These are phyloP conservation scores for Bipolaris zeicola DNA, from an alignment of 2,329 filamentous ascomycete species.

Conservation along the genomic window DNA sequence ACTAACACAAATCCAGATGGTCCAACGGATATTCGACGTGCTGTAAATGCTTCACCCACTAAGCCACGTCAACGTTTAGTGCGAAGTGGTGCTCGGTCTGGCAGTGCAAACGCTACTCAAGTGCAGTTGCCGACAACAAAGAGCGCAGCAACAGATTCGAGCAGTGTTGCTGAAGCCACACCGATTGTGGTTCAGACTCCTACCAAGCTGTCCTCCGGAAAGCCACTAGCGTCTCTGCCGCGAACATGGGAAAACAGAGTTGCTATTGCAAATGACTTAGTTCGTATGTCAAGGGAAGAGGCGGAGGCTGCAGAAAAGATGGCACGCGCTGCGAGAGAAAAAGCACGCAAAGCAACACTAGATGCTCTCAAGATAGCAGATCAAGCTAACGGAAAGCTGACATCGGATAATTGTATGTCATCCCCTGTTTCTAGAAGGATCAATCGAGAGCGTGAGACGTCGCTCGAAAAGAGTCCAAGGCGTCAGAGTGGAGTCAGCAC, in stretches of 20 bases:
- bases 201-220: no score
- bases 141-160: no score
- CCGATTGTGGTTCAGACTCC: no score
- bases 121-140: no score
- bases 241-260: not conserved
- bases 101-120: no score
- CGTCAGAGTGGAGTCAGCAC: constrained; percentile 13
- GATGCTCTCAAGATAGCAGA: not conserved
- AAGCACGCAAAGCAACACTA: not conserved
- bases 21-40: constrained; percentile 9
- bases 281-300: not conserved
- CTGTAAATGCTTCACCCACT: constrained; percentile 20
- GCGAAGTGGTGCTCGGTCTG: not conserved
- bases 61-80: not conserved
- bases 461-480: constrained; percentile 7
- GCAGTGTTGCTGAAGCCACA: no score
- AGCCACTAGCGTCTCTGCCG: not conserved
- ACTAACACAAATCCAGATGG: constrained; percentile 1
- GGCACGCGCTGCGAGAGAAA: not conserved
- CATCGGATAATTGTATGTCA: not conserved
- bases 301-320: not conserved
- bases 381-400: not conserved
- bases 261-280: not conserved
- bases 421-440: constrained; percentile 8
- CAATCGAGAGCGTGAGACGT: not conserved